Base-by-base conservation (phyloP, 495 filamentous ascomycete species). In the Geoglossum glabrum region DNA sequence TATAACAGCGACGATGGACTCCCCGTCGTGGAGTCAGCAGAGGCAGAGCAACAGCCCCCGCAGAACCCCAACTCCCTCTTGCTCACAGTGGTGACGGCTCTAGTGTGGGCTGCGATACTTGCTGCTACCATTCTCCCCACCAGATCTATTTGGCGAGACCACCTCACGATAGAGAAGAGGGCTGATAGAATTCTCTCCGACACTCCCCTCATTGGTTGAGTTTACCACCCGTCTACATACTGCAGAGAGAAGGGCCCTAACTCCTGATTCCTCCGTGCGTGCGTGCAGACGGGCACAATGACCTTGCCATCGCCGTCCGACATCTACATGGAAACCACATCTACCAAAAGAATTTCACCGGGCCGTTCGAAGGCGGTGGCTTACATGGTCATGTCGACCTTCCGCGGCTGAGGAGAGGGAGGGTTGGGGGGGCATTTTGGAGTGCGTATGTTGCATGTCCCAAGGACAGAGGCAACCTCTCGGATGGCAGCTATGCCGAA, bases 241-340 rank as follows among this genome's bases (percentile, higher is more conserved):
- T 56, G 28, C 10, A 49, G 25, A 50, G 38, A 46, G 25, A 50
- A 58, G 25, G 19, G 47, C 28, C 25, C 50, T 15, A 54, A 26
- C 59, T 26, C 21, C 59, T 52, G 19, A 59, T 31, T 27, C 40
- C 57, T 49, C 57, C 61, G 62, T 47, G 34, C n/a, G 23, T 9
- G n/a, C 56, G 25, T 21, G 23, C 61, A 93, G 90, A 97, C 69
- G 90, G 90, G 1, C 92, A 98, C 66, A 83, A 95, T 74, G 92
- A 98, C 64, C 72, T 96, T 23, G 79, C 89, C 11, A 82, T 88
- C 60, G 61, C 82, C 23, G 73, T 97, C 60, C 77, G 87, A 36
- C 69, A 62, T n/a, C 17, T 69, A 3, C 88, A 79, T 65, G 69
- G 80, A 19, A 95, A 95, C 66, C 79, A 83, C 57, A 90, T 98